Percentiles rank a stretch among this genome's conserved stretches.
These are phyloP conservation scores for Aleurites moluccanus DNA, from an alignment of 441 rosid genomes.

Conservation along the genomic window DNA sequence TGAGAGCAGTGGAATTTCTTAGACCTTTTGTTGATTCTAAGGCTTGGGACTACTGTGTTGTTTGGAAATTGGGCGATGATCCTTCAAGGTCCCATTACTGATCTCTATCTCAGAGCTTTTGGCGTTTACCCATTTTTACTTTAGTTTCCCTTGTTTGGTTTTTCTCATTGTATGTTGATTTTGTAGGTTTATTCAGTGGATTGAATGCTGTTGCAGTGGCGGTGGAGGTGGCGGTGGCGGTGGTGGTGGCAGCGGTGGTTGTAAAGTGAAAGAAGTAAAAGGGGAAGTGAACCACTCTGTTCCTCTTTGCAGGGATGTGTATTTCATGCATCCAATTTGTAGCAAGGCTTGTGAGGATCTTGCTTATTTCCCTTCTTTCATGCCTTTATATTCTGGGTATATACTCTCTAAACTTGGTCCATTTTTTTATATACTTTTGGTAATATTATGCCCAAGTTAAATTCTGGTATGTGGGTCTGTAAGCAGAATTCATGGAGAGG, in stretches of 20 bases:
- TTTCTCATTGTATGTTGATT: not conserved
- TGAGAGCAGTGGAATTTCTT: constrained; percentile 62
- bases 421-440: not conserved
- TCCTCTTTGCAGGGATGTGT: constrained; percentile 58
- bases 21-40: constrained; percentile 64
- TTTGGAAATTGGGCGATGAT: constrained; percentile 79
- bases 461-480: constrained; percentile 19
- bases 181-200: constrained; percentile 78
- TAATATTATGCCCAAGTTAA: not conserved
- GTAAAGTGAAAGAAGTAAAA: constrained; percentile 37
- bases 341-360: constrained; percentile 72
- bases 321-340: constrained; percentile 44
- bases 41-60: constrained; percentile 72
- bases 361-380: constrained; percentile 47
- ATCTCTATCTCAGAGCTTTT: not conserved
- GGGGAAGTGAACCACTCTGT: constrained; percentile 23
- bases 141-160: not conserved
- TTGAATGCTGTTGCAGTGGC: constrained; percentile 68
- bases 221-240: constrained; percentile 52
- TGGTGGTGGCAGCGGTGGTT: constrained; percentile 27
- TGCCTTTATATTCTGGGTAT: constrained; percentile 82
- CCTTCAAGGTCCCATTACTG: constrained; percentile 51
- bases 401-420: not conserved
- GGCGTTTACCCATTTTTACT: not conserved
- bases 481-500: constrained; percentile 80